These are phyloP conservation scores for Diaporthe eres DNA, from an alignment of 2,329 filamentous ascomycete genomes.

Conservation along the genomic window DNA sequence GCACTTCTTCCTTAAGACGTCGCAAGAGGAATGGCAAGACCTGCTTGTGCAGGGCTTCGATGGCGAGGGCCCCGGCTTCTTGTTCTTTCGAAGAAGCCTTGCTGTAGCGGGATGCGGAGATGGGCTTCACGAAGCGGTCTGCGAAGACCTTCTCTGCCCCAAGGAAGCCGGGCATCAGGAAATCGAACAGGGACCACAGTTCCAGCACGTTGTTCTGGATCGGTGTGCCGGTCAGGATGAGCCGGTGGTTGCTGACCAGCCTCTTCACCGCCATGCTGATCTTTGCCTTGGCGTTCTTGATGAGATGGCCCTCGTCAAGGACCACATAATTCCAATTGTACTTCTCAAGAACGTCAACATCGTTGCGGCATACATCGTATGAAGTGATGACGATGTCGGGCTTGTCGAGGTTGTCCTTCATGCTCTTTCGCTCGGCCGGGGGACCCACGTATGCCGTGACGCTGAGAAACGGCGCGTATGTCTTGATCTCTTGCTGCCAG, in stretches of 20 bases:
- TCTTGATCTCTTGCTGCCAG: constrained; percentile 98
- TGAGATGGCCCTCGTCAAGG: constrained; percentile 95
- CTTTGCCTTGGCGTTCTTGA: constrained; percentile 99
- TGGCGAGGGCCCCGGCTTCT: constrained; percentile 94
- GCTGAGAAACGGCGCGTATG: constrained; percentile 93
- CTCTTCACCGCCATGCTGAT: constrained; percentile 94
- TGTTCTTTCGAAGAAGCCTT: constrained; percentile 99
- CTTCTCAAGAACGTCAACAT: constrained; percentile 85
- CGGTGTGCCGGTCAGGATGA: constrained; percentile 97
- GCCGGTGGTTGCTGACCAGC: constrained; percentile 89
- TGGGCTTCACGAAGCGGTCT: constrained; percentile 94
- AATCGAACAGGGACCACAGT: constrained; percentile 98
- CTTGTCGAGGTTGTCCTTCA: constrained; percentile 77
- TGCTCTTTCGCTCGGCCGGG: constrained; percentile 81
- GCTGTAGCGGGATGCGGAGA: constrained; percentile 92
- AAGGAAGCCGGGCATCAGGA: constrained; percentile 98
- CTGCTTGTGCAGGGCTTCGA: constrained; percentile 98
- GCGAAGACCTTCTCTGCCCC: constrained; percentile 96
- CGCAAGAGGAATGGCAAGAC: constrained; percentile 96
- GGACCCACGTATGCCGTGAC: constrained; percentile 93
- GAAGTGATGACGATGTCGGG: constrained; percentile 97
- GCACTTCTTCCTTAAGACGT: constrained; percentile 96
- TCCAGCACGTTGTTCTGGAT: constrained; percentile 98
- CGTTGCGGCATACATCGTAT: constrained; percentile 97
- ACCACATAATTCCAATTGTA: constrained; percentile 98